Evolutionary conservation across 495 filamentous ascomycete species (phyloP), one percentile per base, ranked within the genome.

Genomic region (Acidiella bohemica): DNA sequence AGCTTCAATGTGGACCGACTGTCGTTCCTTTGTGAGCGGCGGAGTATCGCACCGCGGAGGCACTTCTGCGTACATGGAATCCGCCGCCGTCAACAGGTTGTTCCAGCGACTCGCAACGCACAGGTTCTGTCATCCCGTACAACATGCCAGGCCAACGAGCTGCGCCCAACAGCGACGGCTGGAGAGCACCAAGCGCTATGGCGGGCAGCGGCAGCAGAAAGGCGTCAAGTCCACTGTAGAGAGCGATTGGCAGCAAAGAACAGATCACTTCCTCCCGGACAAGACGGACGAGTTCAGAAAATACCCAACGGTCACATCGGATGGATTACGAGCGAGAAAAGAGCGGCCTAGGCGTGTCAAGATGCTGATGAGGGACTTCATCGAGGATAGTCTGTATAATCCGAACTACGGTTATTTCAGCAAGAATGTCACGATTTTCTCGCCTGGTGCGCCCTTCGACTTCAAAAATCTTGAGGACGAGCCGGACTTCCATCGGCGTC

Each of bases 331-430:
- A 34, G 64, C 56, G 41, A 64, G 80, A 29, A 73, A 65, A 32
- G 81, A 93, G 52, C 67, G 92, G 47, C 90, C 90, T 10, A 75
- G 69, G 56, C 68, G 82, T 53, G 86, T 94, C 39, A 94, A 93
- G 72, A 99, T 99, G 90, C 60, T 93, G 50, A 79, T 85, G 51
- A 71, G 90, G 42, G 92, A 99, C 64, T 99, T 96, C 57, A 90
- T 99, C 52, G 90, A 99, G 60, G 90, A 99, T 61, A 88, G 82
- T 52, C 65, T 99, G 22, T 99, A 99, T 58, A 99, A 99, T 58
- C 88, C 87, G 0, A 65, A 87, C 56, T 99, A 99, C 51, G 90
- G 90, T 38, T 99, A 96, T 62, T 99, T 99, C 63, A 85, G 86
- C 23, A 93, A 94, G 58, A 85, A 93, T 57, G 90, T 80, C 51